Conservation (phyloP, 208 protist genomes). For the Angomonas deanei region DNA sequence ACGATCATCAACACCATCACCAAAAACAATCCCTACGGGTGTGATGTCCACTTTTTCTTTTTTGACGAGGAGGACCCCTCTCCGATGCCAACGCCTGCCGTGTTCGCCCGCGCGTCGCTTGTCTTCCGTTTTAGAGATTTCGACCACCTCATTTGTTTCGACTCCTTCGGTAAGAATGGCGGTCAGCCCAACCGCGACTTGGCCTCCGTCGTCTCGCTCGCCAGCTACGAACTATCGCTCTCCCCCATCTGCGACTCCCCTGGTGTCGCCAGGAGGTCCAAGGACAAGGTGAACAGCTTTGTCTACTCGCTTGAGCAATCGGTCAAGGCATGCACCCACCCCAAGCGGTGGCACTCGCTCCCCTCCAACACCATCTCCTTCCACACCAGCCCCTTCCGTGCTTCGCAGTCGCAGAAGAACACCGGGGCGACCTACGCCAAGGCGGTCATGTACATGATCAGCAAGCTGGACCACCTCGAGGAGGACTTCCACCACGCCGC, state of each 20-base stretch:
- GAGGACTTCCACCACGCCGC: constrained; percentile 7
- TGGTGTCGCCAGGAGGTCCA: not conserved
- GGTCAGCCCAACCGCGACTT: constrained; percentile 4
- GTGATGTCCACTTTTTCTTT: not conserved
- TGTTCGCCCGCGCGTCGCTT: not conserved
- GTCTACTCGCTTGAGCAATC: not conserved
- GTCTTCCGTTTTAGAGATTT: not conserved
- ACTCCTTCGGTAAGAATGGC: not conserved
- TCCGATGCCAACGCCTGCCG: not conserved
- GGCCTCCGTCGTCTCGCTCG: not conserved
- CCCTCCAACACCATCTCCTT: not conserved
- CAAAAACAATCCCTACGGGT: not conserved
- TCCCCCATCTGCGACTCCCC: not conserved
- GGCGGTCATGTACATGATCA: not conserved
- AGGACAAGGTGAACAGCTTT: not conserved
- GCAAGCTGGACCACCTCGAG: not conserved
- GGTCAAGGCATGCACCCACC: not conserved
- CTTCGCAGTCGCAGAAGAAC: not conserved
- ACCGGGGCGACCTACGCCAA: not conserved
- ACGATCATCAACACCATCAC: constrained; percentile 2
- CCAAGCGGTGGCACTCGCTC: not conserved
- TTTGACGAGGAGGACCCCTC: not conserved
- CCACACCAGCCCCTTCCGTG: not conserved
- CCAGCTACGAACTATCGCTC: not conserved
- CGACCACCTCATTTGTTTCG: not conserved